These are phyloP conservation scores for Tolypocladium guangdongense DNA, from an alignment of 2,329 filamentous ascomycete species.

Conservation along the genomic window DNA sequence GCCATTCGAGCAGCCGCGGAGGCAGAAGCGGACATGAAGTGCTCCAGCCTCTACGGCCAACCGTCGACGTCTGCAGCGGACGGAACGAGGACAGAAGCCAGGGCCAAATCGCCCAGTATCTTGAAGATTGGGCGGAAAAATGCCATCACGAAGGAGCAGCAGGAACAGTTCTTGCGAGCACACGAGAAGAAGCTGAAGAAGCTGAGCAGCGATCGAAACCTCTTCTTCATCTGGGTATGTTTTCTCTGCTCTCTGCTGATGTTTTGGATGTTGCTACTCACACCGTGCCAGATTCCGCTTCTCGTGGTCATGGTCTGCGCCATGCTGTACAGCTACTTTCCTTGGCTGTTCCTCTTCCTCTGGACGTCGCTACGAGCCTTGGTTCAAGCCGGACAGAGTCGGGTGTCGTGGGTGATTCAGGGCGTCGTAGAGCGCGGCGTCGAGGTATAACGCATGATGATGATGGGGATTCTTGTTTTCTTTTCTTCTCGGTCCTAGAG, in stretches of 20 bases:
- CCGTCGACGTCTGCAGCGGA: slow-evolving; percentile 9
- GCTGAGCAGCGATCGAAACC: slow-evolving; percentile 50
- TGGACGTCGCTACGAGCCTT: slow-evolving; percentile 22
- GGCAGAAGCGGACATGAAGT: slow-evolving; percentile 47
- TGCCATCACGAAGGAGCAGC: slow-evolving; percentile 53
- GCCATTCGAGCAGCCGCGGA: slow-evolving; percentile 47
- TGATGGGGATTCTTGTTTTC: slow-evolving; percentile 8
- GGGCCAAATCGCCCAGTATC: slow-evolving; percentile 29
- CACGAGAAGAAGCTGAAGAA: slow-evolving; percentile 53
- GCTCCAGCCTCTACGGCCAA: slow-evolving; percentile 40
- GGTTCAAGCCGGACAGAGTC: slow-evolving; percentile 14
- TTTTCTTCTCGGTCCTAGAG: no score
- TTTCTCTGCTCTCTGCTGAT: neutral
- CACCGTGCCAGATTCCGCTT: slow-evolving; percentile 34
- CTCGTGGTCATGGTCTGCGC: slow-evolving; percentile 36
- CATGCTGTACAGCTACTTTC: slow-evolving; percentile 40
- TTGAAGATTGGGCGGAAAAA: slow-evolving; percentile 53
- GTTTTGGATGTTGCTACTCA: slow-evolving; percentile 8
- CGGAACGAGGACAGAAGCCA: slow-evolving; percentile 23
- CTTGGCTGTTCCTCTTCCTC: slow-evolving; percentile 30
- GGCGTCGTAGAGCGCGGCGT: slow-evolving; percentile 13
- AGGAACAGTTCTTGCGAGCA: slow-evolving; percentile 49
- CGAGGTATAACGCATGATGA: slow-evolving; percentile 14
- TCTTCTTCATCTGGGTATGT: slow-evolving; percentile 60
- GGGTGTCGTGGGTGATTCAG: slow-evolving; percentile 13